A percentile compares a stretch with the other conserved stretches of the same genome.
These are phyloP conservation scores for Olyra latifolia DNA, from an alignment of 176 grass and related monocot species.

Conservation along the genomic window DNA sequence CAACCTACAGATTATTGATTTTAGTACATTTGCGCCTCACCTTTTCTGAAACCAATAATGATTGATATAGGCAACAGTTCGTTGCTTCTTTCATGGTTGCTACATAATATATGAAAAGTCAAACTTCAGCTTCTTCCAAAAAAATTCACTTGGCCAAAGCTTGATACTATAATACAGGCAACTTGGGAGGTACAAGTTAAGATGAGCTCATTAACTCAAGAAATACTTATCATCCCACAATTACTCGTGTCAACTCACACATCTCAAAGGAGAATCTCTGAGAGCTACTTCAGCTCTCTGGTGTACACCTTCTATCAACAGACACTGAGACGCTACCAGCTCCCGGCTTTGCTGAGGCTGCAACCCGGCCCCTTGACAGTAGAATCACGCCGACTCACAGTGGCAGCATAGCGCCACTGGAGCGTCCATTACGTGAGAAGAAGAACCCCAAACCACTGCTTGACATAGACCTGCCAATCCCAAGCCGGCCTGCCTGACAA, in stretches of 20 bases:
- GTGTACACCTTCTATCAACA: constrained; percentile 31
- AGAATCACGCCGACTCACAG: constrained; percentile 43
- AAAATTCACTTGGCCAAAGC: constrained; percentile 36
- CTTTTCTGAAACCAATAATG: constrained; percentile 1
- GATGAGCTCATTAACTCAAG: constrained; percentile 9
- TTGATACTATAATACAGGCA: constrained; percentile 43
- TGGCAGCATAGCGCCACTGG: constrained; percentile 39
- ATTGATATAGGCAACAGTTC: background rate
- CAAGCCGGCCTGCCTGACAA: constrained; percentile 32
- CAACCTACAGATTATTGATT: constrained; percentile 20
- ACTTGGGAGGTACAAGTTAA: constrained; percentile 28
- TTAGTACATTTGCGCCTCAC: background rate
- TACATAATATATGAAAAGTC: constrained; percentile 15
- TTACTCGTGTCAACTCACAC: constrained; percentile 15
- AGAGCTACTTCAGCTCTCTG: constrained; percentile 25
- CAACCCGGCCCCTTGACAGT: background rate
- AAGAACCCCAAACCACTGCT: constrained; percentile 50
- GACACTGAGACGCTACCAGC: constrained; percentile 46
- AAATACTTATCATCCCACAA: constrained; percentile 22
- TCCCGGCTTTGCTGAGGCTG: constrained; percentile 65
- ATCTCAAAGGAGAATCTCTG: constrained; percentile 6
- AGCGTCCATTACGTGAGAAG: constrained; percentile 43
- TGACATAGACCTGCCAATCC: constrained; percentile 57
- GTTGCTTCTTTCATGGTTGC: constrained; percentile 9
- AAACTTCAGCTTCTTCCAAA: constrained; percentile 29